Evolutionary conservation across 768 basidiomycete genomes (phyloP), one percentile per base, ranked within the genome.

Genomic region (Russula dissimulans): DNA sequence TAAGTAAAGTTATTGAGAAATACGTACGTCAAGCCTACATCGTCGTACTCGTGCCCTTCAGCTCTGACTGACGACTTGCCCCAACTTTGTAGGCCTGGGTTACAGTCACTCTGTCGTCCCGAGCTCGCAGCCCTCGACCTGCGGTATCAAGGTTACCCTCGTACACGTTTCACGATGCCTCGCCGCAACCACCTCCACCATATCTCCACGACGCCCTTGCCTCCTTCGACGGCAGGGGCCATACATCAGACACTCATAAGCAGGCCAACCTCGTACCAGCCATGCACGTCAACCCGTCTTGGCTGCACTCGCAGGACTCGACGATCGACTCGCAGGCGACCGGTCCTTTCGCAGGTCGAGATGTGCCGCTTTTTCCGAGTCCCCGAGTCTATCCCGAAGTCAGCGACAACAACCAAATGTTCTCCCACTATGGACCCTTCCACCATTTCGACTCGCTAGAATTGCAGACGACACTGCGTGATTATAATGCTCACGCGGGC

Each of bases 1-100:
- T 91, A 54, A 84, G 87, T 49, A 91, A 89, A 71, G 88, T 91
- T 59, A 76, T 90, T 22, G 84, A 85, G 4, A 89, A 89, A 91
- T 91, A 91, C 68, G 89, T 90, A 66, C 66, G 87, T 66, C 39
- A 26, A 9, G 14, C 31, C 48, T 9, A 15, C 32, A 41, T n/a
- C 31, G 10, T n/a, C 36, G 39, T 15, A 5, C 39, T 17, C 34
- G 17, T 17, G n/a, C 36, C 53, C 22, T 36, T 31, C 34, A 29
- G 44, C 12, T 9, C 18, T n/a, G 5, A 22, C 10, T 11, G 22
- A 26, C 22, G 22, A 26, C 22, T 43, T 34, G 31, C 18, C 38
- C 29, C 12, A 31, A 10, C 5, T 7, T 15, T 38, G 50, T 22
- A 6, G 65, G 41, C 52, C 31, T 60, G 63, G 49, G 39, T 57